Evolutionary conservation across 75 land plant species (phyloP), one percentile per base, ranked within the genome.

Genomic region (Cupressus sempervirens): DNA sequence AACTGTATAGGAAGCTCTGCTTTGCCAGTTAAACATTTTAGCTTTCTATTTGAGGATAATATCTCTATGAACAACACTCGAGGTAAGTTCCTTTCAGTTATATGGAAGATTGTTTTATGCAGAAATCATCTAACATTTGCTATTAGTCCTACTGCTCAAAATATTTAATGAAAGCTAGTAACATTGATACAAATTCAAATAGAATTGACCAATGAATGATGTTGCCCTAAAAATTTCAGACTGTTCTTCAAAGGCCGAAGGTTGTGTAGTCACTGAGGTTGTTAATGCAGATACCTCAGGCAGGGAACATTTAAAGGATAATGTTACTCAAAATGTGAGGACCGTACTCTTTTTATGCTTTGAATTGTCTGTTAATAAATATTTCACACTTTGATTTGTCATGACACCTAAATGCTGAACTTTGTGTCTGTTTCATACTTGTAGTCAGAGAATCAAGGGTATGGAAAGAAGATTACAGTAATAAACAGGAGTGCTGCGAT

Each of bases 21-120:
- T 35, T 86, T 97, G 36, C 99, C 99, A 79, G 91, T 97, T 36
- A 94, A 92, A 73, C 95, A 91, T 81, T 93, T 97, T 87, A 94
- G 93, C 75, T 96, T 97, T 52, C 81, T 87, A 29, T 54, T 30
- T 65, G 95, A 95, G 56, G 95, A 87, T 12, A 86, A 86, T 83
- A 83, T 77, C 72, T 52, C 82, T 41, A 81, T 76, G 46, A 85
- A 84, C 30, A 74, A 26, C 52, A 86, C 41, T 36, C 16, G 73
- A 85, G n/a, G 34, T 80, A 65, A 29, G 14, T 10, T n/a, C 46
- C 52, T 38, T 58, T 83, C 18, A 40, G 15, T 48, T 18, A 43
- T 18, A 34, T 65, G 35, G 41, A 45, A 12, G 86, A 16, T 15
- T 3, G 80, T 46, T 46, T 46, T 0, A 80, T 52, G 52, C 34